Percentiles rank a stretch among this genome's conserved stretches.
These are phyloP conservation scores for Eucalyptus viminalis DNA, from an alignment of 345 rosid species.

Conservation along the genomic window DNA sequence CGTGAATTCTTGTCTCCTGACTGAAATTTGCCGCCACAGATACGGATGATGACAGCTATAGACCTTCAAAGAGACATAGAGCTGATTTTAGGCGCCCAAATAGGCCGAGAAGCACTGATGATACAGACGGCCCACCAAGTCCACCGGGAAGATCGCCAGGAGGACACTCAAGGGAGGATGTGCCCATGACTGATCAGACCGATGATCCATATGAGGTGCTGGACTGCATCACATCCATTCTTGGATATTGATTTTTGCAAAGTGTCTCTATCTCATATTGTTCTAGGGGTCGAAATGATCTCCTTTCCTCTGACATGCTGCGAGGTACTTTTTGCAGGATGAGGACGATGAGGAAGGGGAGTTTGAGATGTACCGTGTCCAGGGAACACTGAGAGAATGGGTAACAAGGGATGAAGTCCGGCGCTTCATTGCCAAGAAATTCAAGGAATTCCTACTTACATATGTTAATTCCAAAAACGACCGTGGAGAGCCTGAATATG, in stretches of 20 bases:
- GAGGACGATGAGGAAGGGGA: constrained; percentile 74
- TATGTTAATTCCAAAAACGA: constrained; percentile 63
- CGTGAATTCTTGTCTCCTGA: neutral
- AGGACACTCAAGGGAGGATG: constrained; percentile 58
- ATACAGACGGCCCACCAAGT: constrained; percentile 65
- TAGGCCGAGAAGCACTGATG: constrained; percentile 47
- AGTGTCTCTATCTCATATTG: neutral
- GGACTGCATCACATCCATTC: neutral
- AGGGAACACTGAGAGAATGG: constrained; percentile 95
- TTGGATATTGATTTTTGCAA: neutral
- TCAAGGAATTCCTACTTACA: constrained; percentile 74
- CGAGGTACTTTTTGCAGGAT: constrained; percentile 22
- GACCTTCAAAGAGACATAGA: constrained; percentile 82
- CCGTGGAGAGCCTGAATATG: constrained; percentile 62
- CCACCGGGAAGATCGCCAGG: constrained; percentile 66
- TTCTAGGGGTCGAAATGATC: neutral
- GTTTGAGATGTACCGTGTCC: constrained; percentile 89
- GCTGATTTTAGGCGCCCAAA: constrained; percentile 28
- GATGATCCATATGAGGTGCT: constrained; percentile 64
- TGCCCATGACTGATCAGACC: constrained; percentile 87
- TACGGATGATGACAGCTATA: constrained; percentile 74
- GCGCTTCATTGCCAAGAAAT: constrained; percentile 84
- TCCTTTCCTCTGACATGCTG: neutral
- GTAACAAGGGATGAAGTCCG: constrained; percentile 96
- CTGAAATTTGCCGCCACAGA: constrained; percentile 23